These are phyloP conservation scores for Candida sithepensis DNA, from an alignment of 805 yeast species.

Conservation along the genomic window DNA sequence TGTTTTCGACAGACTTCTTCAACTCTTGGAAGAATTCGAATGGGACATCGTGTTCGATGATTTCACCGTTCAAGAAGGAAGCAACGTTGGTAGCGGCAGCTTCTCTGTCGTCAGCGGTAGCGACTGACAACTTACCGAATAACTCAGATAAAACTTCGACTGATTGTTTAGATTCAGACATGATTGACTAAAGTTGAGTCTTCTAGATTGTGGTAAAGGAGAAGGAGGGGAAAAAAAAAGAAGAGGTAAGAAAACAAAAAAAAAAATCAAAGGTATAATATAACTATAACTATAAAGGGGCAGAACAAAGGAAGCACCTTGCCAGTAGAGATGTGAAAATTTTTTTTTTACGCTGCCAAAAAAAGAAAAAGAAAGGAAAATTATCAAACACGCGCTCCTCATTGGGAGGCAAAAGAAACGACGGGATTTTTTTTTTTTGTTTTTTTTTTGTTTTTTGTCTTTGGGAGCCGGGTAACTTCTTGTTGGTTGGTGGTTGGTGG, in stretches of 20 bases:
- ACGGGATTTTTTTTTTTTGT: background rate
- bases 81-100: conserved; percentile 88
- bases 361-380: no score
- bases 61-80: conserved; percentile 91
- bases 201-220: background rate
- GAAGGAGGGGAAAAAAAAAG: background rate
- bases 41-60: conserved; percentile 98
- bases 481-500: no score
- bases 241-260: background rate
- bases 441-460: background rate
- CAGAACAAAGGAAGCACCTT: background rate
- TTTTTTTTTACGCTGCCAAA: conserved; percentile 2
- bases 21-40: conserved; percentile 78
- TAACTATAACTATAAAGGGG: background rate
- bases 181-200: background rate
- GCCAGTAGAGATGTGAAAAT: background rate
- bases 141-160: conserved; percentile 88
- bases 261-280: background rate
- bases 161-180: conserved; percentile 55
- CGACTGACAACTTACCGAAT: conserved; percentile 87
- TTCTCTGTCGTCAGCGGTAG: conserved; percentile 76
- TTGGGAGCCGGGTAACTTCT: no score
- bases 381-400: background rate
- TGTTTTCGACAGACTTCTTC: conserved; percentile 70
- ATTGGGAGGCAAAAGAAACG: background rate